A percentile compares a stretch with the other conserved stretches of the same genome.
Conservation (phyloP, 257 asterid genomes). For the Salvia splendens region DNA sequence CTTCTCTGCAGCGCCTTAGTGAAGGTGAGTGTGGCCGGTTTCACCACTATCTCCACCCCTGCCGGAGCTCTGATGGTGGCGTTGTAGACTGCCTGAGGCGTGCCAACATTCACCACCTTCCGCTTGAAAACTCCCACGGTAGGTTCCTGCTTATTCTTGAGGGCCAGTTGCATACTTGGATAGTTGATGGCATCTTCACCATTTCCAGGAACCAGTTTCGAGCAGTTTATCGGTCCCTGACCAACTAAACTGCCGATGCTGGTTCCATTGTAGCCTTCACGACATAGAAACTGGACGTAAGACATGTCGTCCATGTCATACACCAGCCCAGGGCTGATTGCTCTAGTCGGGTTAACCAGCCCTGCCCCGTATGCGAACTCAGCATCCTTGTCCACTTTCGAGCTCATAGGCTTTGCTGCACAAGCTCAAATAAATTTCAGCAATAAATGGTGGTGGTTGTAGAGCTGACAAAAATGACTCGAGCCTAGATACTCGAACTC, state of each 20-base stretch:
- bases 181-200: slow-evolving; percentile 83
- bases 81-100: slow-evolving; percentile 50
- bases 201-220: slow-evolving; percentile 57
- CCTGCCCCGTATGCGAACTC: slow-evolving; percentile 94
- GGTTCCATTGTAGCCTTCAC: slow-evolving; percentile 68
- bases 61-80: slow-evolving; percentile 67
- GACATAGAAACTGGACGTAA: slow-evolving; percentile 76
- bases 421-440: slow-evolving; percentile 5
- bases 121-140: slow-evolving; percentile 65
- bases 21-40: slow-evolving; percentile 57
- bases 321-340: slow-evolving; percentile 76
- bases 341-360: slow-evolving; percentile 66
- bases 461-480: no score
- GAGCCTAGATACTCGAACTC: no score
- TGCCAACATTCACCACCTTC: slow-evolving; percentile 74
- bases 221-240: slow-evolving; percentile 55
- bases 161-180: slow-evolving; percentile 80
- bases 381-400: slow-evolving; percentile 57
- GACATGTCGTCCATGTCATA: slow-evolving; percentile 77
- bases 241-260: slow-evolving; percentile 48
- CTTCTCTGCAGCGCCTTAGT: slow-evolving; percentile 45
- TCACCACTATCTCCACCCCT: slow-evolving; percentile 66
- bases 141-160: slow-evolving; percentile 52
- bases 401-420: slow-evolving; percentile 72
- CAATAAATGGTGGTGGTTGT: background rate